Evolutionary conservation across 2,329 filamentous ascomycete genomes (phyloP), one percentile per base, ranked within the genome.

Genomic region (Cylindrodendrum hubeiense): DNA sequence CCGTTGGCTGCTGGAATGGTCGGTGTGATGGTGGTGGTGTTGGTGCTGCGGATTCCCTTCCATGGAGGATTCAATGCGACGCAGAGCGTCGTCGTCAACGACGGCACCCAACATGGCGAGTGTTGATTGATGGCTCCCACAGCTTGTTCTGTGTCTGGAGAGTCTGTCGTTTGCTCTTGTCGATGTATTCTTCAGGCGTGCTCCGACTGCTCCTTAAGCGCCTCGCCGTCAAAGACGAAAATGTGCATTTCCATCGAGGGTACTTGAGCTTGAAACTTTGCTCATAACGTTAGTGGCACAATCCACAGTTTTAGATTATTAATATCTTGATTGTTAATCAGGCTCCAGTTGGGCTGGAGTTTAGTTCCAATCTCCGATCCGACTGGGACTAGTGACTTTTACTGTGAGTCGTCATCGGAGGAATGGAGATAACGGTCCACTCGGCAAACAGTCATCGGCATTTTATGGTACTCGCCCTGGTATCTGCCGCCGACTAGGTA

Each of bases 101-200:
- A 70, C 69, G 43, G 71, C 72, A 43, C 74, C 72, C 76, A 77
- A 76, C 79, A 81, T 81, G 21, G 49, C 67, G 67, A 54, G 52
- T 49, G 55, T 52, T 12, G 15, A 34, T 7, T 7, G 44, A 24
- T 30, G 21, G 46, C 21, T 50, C 2, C 3, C 37, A 39, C n/a
- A n/a, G 8, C 37, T 39, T 19, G n/a, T 39, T 39, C 37, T n/a
- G 37, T 8, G 37, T 39, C 34, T 37, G 12, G 34, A 37, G 17
- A n/a, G 13, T n/a, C 17, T n/a, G 15, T 39, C 17, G 37, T 39
- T 17, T 39, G n/a, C n/a, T 39, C n/a, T 39, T 39, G n/a, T 39
- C 8, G 2, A 39, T 19, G 37, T 39, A 19, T 17, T n/a, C n/a
- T 39, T 4, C 37, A 39, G 5, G 4, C n/a, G n/a, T n/a, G 37